These are phyloP conservation scores for Friedmanniomyces simplex DNA, from an alignment of 495 filamentous ascomycete genomes.

Conservation along the genomic window DNA sequence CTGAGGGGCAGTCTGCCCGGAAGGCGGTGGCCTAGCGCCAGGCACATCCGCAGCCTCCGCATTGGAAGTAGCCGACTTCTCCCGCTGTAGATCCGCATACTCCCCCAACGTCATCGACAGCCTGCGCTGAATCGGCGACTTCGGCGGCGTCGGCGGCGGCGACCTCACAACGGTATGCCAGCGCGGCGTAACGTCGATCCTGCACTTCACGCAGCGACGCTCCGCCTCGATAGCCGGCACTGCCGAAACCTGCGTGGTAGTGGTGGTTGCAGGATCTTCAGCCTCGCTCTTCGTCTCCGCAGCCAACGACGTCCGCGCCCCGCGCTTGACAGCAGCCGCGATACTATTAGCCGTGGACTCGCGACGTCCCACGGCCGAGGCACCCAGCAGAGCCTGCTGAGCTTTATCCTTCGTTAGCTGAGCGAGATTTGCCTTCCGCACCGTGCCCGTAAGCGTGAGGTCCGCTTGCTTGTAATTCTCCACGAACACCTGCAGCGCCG, in stretches of 20 bases:
- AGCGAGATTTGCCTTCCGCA: conserved; percentile 70
- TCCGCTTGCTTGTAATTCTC: conserved; percentile 92
- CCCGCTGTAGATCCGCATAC: conserved; percentile 11
- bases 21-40: background rate
- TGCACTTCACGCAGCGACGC: conserved; percentile 39
- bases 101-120: conserved; percentile 20
- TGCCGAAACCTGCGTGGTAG: conserved; percentile 21
- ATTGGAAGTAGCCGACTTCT: background rate
- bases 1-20: background rate
- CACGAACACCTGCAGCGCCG: conserved; percentile 75
- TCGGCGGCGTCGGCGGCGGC: conserved; percentile 8
- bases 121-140: conserved; percentile 8
- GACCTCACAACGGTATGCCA: conserved; percentile 40
- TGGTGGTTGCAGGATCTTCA: conserved; percentile 15
- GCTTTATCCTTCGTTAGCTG: conserved; percentile 39
- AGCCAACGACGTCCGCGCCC: conserved; percentile 14
- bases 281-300: conserved; percentile 25
- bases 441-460: conserved; percentile 75
- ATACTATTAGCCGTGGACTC: conserved; percentile 18
- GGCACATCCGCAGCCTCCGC: background rate
- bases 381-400: conserved; percentile 1
- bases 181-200: conserved; percentile 48
- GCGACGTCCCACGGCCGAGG: conserved; percentile 1
- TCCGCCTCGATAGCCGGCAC: conserved; percentile 13
- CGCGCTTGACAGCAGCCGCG: conserved; percentile 15